A percentile compares a stretch with the other conserved stretches of the same genome.
These are phyloP conservation scores for Dryadomyces quercus-mongolicae DNA, from an alignment of 2,329 filamentous ascomycete species.

Conservation along the genomic window DNA sequence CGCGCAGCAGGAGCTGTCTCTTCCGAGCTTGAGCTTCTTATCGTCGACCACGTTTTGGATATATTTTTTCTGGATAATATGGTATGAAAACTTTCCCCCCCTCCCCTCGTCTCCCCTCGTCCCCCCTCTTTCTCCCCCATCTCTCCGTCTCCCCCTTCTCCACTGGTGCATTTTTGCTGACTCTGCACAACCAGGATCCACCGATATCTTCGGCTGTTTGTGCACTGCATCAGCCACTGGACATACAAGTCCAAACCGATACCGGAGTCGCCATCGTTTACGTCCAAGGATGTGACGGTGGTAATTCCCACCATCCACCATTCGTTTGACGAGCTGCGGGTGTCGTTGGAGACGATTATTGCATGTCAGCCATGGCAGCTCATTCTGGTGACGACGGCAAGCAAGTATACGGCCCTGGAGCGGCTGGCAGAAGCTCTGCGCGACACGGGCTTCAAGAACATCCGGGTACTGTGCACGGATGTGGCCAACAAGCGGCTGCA, in stretches of 20 bases:
- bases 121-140: neutral
- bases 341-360: conserved; percentile 68
- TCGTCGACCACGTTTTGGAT: conserved; percentile 35
- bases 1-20: neutral
- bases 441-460: conserved; percentile 33
- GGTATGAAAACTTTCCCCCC: conserved; percentile 23
- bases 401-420: conserved; percentile 59
- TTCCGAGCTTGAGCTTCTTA: conserved; percentile 17
- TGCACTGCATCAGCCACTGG: conserved; percentile 81
- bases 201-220: conserved; percentile 73
- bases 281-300: conserved; percentile 76
- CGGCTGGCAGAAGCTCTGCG: conserved; percentile 50
- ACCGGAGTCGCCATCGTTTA: conserved; percentile 68
- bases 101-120: neutral
- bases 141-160: neutral
- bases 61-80: conserved; percentile 27
- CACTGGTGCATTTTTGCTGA: neutral
- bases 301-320: conserved; percentile 90
- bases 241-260: conserved; percentile 75
- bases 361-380: conserved; percentile 58
- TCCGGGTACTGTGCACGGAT: conserved; percentile 62
- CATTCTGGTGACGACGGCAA: conserved; percentile 76
- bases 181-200: conserved; percentile 49
- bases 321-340: conserved; percentile 68
- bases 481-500: conserved; percentile 95